Evolutionary conservation across 2,329 filamentous ascomycete species (phyloP).

Genomic region (Rhytidhysteron rufulum): DNA sequence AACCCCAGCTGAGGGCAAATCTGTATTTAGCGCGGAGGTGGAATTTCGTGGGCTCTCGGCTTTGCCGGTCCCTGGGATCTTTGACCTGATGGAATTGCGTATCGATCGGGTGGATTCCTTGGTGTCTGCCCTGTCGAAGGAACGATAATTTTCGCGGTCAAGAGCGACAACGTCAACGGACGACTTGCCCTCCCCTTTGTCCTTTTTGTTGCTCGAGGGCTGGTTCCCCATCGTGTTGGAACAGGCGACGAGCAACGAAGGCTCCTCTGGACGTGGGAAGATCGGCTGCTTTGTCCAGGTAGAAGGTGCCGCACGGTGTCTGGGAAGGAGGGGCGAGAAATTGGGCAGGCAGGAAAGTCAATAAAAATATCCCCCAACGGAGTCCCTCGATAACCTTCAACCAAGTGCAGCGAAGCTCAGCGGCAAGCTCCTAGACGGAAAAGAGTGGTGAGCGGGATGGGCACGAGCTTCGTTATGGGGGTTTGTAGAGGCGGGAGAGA

Average conservation of each 20-base stretch:
- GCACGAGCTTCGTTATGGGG: conserved; percentile 38
- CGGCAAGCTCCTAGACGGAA: conserved; percentile 4
- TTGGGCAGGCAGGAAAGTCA: conserved; percentile 7
- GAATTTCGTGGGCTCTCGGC: conserved; percentile 81
- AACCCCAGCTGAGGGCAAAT: conserved; percentile 49
- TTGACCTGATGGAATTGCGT: conserved; percentile 74
- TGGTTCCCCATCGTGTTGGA: conserved; percentile 69
- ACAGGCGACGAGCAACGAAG: neutral
- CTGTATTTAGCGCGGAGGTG: conserved; percentile 55
- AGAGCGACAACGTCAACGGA: conserved; percentile 56
- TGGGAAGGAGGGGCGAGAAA: neutral
- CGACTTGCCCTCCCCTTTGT: conserved; percentile 41
- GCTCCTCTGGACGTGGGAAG: conserved; percentile 31
- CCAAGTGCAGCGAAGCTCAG: too few species aligned
- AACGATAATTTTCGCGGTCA: conserved; percentile 72
- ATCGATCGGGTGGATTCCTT: conserved; percentile 88
- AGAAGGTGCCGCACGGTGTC: too few species aligned
- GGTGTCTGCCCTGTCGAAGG: conserved; percentile 87
- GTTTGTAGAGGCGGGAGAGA: conserved; percentile 42
- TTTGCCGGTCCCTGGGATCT: conserved; percentile 72
- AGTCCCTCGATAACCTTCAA: conserved; percentile 9
- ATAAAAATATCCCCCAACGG: too few species aligned
- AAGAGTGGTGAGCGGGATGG: too few species aligned
- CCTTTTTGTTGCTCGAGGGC: conserved; percentile 58
- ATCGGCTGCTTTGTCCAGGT: conserved; percentile 5